These are phyloP conservation scores for Oryza meyeriana DNA, from an alignment of 176 grass and related monocot species.

Conservation along the genomic window DNA sequence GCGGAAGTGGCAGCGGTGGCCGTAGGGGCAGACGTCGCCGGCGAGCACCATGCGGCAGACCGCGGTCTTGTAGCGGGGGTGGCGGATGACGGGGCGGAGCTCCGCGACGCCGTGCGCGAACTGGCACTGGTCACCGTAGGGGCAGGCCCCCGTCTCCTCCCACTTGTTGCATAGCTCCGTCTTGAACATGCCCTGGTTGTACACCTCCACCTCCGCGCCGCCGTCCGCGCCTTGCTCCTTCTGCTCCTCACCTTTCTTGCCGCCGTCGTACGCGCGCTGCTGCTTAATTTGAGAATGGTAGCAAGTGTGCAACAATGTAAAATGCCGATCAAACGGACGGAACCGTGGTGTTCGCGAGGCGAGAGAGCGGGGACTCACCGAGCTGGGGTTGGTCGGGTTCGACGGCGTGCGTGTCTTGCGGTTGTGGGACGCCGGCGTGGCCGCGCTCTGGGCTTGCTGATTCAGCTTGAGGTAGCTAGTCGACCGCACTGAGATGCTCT, in stretches of 20 bases:
- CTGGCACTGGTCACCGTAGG: conserved; percentile 87
- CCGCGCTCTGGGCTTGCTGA: conserved; percentile 4
- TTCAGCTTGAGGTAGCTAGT: conserved; percentile 80
- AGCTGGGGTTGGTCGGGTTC: conserved; percentile 25
- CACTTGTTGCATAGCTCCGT: conserved; percentile 99
- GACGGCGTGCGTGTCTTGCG: conserved; percentile 28
- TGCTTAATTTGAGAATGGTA: conserved; percentile 11
- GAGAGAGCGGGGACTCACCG: conserved; percentile 48
- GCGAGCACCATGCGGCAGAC: conserved; percentile 96
- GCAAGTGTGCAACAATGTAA: not conserved
- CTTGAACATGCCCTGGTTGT: conserved; percentile 97
- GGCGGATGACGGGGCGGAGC: conserved; percentile 93
- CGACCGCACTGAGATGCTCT: conserved; percentile 89
- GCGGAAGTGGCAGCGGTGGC: conserved; percentile 97
- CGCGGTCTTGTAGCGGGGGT: conserved; percentile 96
- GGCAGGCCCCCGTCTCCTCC: conserved; percentile 86
- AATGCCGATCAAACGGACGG: not conserved
- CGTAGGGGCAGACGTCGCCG: conserved; percentile 82
- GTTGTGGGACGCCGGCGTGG: conserved; percentile 5
- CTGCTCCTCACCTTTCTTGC: conserved; percentile 28
- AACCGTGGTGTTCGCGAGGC: not conserved
- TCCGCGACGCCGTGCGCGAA: conserved; percentile 96
- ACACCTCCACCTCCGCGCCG: conserved; percentile 80
- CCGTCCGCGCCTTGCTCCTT: conserved; percentile 24
- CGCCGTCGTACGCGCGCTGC: conserved; percentile 46